Evolutionary conservation across 139 green algal species (phyloP), one percentile per base, ranked within the genome.

Genomic region (Chlorella sp.): DNA sequence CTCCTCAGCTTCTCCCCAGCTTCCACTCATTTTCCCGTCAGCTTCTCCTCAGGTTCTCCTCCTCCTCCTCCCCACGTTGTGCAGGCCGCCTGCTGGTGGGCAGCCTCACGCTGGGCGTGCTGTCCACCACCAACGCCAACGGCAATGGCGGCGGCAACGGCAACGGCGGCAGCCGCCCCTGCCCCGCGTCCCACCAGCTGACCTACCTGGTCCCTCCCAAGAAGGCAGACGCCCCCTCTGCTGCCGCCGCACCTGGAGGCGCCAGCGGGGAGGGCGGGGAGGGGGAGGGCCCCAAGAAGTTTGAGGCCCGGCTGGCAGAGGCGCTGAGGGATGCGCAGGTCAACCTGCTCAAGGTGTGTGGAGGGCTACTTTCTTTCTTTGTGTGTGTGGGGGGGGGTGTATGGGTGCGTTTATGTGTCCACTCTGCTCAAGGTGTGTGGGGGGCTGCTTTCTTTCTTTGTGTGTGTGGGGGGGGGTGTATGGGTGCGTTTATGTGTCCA

Each of bases 261-360:
- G 73, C 57, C 37, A 81, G 64, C 53, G 86, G 76, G 22, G 89
- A 48, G 30, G 89, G 71, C 3, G 88, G 73, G 7, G 87, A 76
- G 64, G 73, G 76, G 32, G 83, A 87, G 60, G 42, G 57, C 19
- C 24, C 61, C 18, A 40, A 64, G 39, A 57, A 40, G 19, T 68
- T 86, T 4, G 75, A 93, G 60, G 64, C 39, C 22, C 61, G 90
- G 89, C 86, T 97, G 69, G 34, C 77, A 11, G 91, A 97, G 71
- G 95, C 94, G 18, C 39, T 97, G 36, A 81, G 94, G 64, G 96
- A 97, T 64, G 96, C 95, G 12, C 92, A 96, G 86, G 91, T 97
- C 69, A 95, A 94, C 83, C 83, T 97, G 0, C 87, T 97, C 40
- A 94, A 96, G 94, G 94, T 94, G 77, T 28, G 86, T 18, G 30